phyloP scores from a whole-genome alignment of 1,284 basidiomycete genomes.

The Wallemia mellicola region DNA sequence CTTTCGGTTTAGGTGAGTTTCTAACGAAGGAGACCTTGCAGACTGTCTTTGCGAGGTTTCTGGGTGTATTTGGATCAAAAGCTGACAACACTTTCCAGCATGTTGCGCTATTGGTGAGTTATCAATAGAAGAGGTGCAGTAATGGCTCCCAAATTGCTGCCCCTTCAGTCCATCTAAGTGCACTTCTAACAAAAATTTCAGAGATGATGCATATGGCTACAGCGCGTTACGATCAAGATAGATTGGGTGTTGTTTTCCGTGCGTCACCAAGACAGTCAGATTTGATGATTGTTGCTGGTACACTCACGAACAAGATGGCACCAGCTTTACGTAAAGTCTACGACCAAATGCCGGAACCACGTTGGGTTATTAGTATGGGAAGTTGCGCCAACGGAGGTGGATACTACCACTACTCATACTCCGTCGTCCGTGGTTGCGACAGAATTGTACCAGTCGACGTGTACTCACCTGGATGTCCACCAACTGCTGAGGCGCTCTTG shows the following conservation, averaged over 20 bases:
- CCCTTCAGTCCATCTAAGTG: conserved; percentile 1
- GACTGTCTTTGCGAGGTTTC: no score
- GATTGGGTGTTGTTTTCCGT: conserved; percentile 91
- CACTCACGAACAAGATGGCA: conserved; percentile 99
- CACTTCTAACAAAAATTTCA: conserved; percentile 3
- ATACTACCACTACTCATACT: conserved; percentile 97
- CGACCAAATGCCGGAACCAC: conserved; percentile 14
- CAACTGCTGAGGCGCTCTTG: conserved; percentile 65
- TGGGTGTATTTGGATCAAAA: no score
- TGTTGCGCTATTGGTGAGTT: background rate
- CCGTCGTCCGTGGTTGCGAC: conserved; percentile 96
- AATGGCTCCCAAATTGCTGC: background rate
- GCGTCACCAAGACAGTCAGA: conserved; percentile 91
- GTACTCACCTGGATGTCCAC: conserved; percentile 82
- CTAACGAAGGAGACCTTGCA: no score
- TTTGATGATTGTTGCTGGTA: conserved; percentile 99
- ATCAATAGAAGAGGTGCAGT: no score
- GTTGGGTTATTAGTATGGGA: conserved; percentile 99
- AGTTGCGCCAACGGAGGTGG: conserved; percentile 96
- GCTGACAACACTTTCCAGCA: background rate
- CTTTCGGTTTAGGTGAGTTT: conserved; percentile 32
- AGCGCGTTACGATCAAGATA: conserved; percentile 93
- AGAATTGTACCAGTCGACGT: conserved; percentile 95
- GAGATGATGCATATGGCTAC: conserved; percentile 99
- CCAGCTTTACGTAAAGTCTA: conserved; percentile 51